Evolutionary conservation across 106 monocot species (phyloP), one percentile per base, ranked within the genome.

Genomic region (Chionographis japonica): DNA sequence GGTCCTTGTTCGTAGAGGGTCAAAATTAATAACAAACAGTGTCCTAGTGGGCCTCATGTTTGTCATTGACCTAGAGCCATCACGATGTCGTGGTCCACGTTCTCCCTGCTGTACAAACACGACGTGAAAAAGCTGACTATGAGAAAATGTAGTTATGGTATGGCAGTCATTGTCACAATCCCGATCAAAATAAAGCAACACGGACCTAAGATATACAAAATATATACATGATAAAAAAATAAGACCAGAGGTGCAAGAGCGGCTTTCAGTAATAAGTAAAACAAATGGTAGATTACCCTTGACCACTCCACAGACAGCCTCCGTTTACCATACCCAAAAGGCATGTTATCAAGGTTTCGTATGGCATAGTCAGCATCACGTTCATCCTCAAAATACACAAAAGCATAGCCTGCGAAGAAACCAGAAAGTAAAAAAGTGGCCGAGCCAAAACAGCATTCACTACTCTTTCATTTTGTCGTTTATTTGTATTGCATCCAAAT

Each of bases 291-390:
- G 68, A 61, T 56, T 84, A 92, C 97, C 84, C 81, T 91, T 52
- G 90, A 78, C 90, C 90, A 91, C 66, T 91, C 90, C 55, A 91
- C 90, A 7, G 90, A 86, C 4, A 91, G 79, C 73, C 71, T 81
- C n/a, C 90, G 72, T 18, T 79, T 81, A 27, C 86, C 75, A 65
- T 84, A 71, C 4, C 90, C 90, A 74, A 91, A 91, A 17, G 90
- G 81, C 17, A 60, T 68, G 56, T 79, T 67, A 66, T 91, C 84
- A 55, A 91, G 84, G 27, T 67, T 60, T 16, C 76, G 68, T 1
- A 91, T 91, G 12, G 90, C 90, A 77, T 86, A 86, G 17, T 86
- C 83, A 20, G 90, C 90, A 91, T 91, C 90, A 81, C 79, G 84
- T 43, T 91, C 90, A 72, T 86, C 86, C 9, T 87, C 86, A 68